phyloP scores from a whole-genome alignment of 208 protist species.

The Tetramitus jugosus region DNA sequence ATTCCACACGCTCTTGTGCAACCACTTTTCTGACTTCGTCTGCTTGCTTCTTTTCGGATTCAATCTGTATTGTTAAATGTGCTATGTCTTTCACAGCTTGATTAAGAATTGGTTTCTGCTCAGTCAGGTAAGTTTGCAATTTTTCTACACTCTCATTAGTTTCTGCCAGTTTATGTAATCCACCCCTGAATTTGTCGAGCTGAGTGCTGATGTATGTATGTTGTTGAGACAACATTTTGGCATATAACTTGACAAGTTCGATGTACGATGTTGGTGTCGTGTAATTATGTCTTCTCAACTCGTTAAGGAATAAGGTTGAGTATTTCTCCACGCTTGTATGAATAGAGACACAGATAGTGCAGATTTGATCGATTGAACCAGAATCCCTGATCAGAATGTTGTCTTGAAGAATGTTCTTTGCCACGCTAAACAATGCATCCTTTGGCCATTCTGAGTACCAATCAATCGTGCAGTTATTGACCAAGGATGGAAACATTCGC shows the following conservation, averaged over 20 bases:
- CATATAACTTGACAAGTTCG: conserved; percentile 49
- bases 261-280: conserved; percentile 83
- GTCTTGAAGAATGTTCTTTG: conserved; percentile 36
- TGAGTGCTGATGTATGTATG: conserved; percentile 32
- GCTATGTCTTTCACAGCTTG: conserved; percentile 80
- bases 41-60: conserved; percentile 71
- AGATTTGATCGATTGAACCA: conserved; percentile 31
- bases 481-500: conserved; percentile 92
- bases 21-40: conserved; percentile 66
- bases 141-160: conserved; percentile 83
- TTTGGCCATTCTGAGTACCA: conserved; percentile 96
- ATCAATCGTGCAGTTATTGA: conserved; percentile 95
- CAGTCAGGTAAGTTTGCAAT: conserved; percentile 85
- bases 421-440: conserved; percentile 86
- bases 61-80: conserved; percentile 76
- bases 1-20: conserved; percentile 66
- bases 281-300: conserved; percentile 72
- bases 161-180: conserved; percentile 76
- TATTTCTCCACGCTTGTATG: conserved; percentile 41
- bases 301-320: conserved; percentile 43
- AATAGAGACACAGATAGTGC: conserved; percentile 46
- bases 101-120: conserved; percentile 84
- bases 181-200: conserved; percentile 71
- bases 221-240: conserved; percentile 44
- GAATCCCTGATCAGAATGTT: conserved; percentile 30